Evolutionary conservation across 2,329 filamentous ascomycete genomes (phyloP), one percentile per base, ranked within the genome.

Genomic region (Aspergillus melleus): DNA sequence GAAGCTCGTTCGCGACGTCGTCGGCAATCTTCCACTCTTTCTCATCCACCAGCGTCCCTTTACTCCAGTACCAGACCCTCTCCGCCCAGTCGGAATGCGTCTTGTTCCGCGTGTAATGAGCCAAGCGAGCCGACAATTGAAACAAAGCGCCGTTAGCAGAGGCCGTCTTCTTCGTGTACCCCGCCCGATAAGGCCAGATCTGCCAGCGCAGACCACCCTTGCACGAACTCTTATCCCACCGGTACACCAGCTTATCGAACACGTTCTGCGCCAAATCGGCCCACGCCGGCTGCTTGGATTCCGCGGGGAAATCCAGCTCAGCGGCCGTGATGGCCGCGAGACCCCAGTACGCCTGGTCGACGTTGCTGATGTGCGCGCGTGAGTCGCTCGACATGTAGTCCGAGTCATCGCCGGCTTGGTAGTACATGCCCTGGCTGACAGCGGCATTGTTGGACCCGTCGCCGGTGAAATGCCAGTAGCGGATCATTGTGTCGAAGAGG

Each of bases 381-480:
- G 73, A 74, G 66, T 80, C 79, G 5, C 82, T 80, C 9, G 91
- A 88, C 88, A 93, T 92, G 70, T 90, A 94, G 71, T 93, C 88
- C 54, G 85, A 79, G 68, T 88, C 81, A 2, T 85, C 82, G 53
- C 90, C 90, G 44, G 87, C 84, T 74, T 95, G 91, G 70, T 85
- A 86, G 32, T 92, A 80, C 61, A 96, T 79, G 4, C 84, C 91
- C 63, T 90, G 81, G 26, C 80, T 82, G 9, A 86, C 84, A 47
- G 90, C 77, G n/a, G 87, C 77, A 71, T 92, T 92, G 77, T 90
- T 92, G 47, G 82, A 81, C 5, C 82, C 77, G 71, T 93, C 89
- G 14, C 86, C 87, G 0, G 90, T 92, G 70, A 90, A 90, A 71
- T 88, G 89, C 89, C 90, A 94, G 74, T 94, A 94, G 67, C 94